These are phyloP conservation scores for Nyssa sinensis DNA, from an alignment of 148 eudicot species.

Conservation along the genomic window DNA sequence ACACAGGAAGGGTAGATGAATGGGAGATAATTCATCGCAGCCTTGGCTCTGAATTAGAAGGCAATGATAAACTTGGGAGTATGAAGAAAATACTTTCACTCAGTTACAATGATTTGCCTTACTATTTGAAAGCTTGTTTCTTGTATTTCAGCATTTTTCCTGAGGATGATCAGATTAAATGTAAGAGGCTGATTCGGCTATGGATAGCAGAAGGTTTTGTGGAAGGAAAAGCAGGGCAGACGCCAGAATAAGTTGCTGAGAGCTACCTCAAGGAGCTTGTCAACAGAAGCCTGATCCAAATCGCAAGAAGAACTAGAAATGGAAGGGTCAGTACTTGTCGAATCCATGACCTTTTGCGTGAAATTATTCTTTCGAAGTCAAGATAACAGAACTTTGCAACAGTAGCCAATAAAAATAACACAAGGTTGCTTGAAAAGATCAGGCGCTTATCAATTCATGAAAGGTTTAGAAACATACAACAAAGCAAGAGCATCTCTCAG, in stretches of 20 bases:
- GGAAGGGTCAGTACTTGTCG: background rate
- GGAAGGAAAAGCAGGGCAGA: background rate
- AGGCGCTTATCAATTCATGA: background rate
- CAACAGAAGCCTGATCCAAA: conserved; percentile 2
- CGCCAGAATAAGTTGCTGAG: conserved; percentile 9
- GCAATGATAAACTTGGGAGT: background rate
- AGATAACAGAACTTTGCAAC: background rate
- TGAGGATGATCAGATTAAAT: background rate
- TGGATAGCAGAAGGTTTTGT: conserved; percentile 20
- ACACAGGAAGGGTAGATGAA: background rate
- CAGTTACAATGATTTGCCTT: conserved; percentile 11
- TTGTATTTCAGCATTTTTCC: conserved; percentile 21
- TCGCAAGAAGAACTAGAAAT: background rate
- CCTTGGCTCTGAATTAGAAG: conserved; percentile 2
- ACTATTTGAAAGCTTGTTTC: conserved; percentile 17
- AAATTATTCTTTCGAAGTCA: background rate
- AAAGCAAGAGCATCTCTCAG: too few relatives aligned
- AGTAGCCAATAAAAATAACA: background rate
- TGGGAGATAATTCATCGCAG: background rate
- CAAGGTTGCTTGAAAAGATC: background rate
- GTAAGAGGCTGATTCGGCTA: conserved; percentile 3
- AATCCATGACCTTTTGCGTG: conserved; percentile 5
- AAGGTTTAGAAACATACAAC: background rate
- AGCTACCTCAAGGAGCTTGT: conserved; percentile 11
- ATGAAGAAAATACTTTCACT: background rate